Base-by-base conservation (phyloP, 306 rosid species). In the Ochetophila trinervis region DNA sequence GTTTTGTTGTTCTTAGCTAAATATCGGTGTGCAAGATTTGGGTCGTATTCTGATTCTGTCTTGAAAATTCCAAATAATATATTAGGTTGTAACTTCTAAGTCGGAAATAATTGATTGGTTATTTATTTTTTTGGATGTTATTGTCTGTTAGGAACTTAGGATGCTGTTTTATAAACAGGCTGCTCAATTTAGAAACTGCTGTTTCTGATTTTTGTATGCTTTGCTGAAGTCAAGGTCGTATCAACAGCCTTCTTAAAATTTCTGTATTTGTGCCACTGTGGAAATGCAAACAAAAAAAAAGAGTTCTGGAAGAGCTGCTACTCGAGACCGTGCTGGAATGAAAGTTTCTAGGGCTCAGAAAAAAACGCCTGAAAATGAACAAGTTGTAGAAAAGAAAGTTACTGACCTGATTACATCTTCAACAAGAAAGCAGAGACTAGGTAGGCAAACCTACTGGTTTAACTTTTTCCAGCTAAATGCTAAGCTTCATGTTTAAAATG, bases 241-340 rank as follows among this genome's bases (percentile, higher is more conserved):
- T 57, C 16, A 23, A 50, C 53, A 63, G 68, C 16, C 59, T 13
- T 76, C 47, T 56, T 37, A 50, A 74, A 18, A 51, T 51, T 58
- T n/a, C 53, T 50, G 14, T 54, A 24, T 77, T 66, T 57, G 48
- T 62, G 36, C 54, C 48, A 34, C 65, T 68, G 68, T 74, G 19
- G 70, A 82, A 75, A 85, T 91, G 97, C 96, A 82, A 78, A 85
- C 88, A 22, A 88, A 80, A 90, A 88, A 85, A 75, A 88, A 87
- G 62, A 50, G 79, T 63, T 66, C 74, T 18, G 81, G 84, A 73
- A 77, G 83, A 80, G 67, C 75, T 73, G 74, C 83, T 68, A 71
- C 57, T 56, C 78, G 80, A 71, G 95, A 86, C 73, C 61, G 45
- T 30, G 66, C 63, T 47, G 80, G 82, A 75, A 69, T 87, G 40